Base-by-base conservation (phyloP, 352 stramenopile species). In the Pythium coloratum region DNA sequence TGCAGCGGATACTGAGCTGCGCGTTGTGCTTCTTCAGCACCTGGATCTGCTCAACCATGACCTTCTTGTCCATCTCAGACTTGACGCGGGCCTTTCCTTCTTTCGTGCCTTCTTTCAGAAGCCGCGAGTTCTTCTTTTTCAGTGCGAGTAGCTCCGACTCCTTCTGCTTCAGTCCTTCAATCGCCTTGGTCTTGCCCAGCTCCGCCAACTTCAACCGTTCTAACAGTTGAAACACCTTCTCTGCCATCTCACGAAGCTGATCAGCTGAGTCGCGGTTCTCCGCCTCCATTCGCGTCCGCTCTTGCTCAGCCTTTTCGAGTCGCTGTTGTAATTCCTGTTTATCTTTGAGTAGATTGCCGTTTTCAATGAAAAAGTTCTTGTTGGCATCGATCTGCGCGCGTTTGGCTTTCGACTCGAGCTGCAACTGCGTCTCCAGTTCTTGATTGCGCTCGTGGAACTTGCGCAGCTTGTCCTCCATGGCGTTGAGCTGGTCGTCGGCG, bases 201-300 rank as follows among this genome's bases (percentile, higher is more conserved):
- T 99, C 96, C 6, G 96, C 92, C 38, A 99, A 76, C 70, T 99
- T 99, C 30, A 99, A 85, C 0, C 96, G 76, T 71, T 99, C 96
- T 10, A 99, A 81, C 42, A 99, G 72, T 73, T 99, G 93, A 71
- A 99, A 99, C 30, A 97, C 72, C 71, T 98, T 99, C 71, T 99
- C 95, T 12, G 96, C 95, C 95, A 99, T 99, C 73, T 99, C 95
- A 12, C 95, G 87, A 4, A 99, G 77, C 73, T 99, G 94, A 59
- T 99, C 95, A 14, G 91, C 92, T 33, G 87, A 97, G 69, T 98
- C 94, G 32, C 95, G 82, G 64, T 97, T 97, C 71, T 99, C 96
- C 12, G 91, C 89, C 68, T 99, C 95, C 90, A 99, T 98, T 5
- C 94, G 89, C 8, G 97, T 86, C 6, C 95, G 77, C 68, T 98